Percentiles rank a stretch among this genome's conserved stretches.
Conservation (phyloP, 805 yeast species). For the Starmerella apicola region DNA sequence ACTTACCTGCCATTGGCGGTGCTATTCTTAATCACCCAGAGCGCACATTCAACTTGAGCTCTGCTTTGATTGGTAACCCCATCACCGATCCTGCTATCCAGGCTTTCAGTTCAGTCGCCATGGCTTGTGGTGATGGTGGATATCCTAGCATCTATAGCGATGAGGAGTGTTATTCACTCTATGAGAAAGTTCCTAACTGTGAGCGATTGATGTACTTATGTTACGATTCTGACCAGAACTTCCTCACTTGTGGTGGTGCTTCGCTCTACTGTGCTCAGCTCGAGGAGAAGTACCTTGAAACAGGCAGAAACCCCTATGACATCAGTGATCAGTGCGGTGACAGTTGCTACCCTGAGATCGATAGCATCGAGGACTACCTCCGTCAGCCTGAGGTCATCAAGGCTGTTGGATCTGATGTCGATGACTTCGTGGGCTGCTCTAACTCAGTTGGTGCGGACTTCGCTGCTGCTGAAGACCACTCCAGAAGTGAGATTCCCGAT, state of each 20-base stretch:
- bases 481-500: conserved; percentile 69
- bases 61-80: conserved; percentile 87
- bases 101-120: conserved; percentile 71
- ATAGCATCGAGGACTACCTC: conserved; percentile 64
- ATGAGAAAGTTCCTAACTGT: conserved; percentile 62
- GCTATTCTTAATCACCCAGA: conserved; percentile 49
- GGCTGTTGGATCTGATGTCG: conserved; percentile 86
- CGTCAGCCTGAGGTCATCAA: conserved; percentile 63
- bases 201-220: conserved; percentile 61
- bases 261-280: conserved; percentile 65
- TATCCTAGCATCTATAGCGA: conserved; percentile 62
- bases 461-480: conserved; percentile 79
- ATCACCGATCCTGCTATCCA: conserved; percentile 78
- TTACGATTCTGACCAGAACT: conserved; percentile 54
- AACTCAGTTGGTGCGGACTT: conserved; percentile 69
- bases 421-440: conserved; percentile 39
- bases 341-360: conserved; percentile 67
- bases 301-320: conserved; percentile 88
- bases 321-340: conserved; percentile 66
- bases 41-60: conserved; percentile 55
- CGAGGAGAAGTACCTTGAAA: conserved; percentile 66
- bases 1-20: conserved; percentile 72
- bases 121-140: conserved; percentile 92
- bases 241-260: conserved; percentile 83
- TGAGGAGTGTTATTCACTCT: conserved; percentile 66